Percentiles rank a stretch among this genome's conserved stretches.
Conservation (phyloP, 176 grass and related monocot species). For the Raddia guianensis region DNA sequence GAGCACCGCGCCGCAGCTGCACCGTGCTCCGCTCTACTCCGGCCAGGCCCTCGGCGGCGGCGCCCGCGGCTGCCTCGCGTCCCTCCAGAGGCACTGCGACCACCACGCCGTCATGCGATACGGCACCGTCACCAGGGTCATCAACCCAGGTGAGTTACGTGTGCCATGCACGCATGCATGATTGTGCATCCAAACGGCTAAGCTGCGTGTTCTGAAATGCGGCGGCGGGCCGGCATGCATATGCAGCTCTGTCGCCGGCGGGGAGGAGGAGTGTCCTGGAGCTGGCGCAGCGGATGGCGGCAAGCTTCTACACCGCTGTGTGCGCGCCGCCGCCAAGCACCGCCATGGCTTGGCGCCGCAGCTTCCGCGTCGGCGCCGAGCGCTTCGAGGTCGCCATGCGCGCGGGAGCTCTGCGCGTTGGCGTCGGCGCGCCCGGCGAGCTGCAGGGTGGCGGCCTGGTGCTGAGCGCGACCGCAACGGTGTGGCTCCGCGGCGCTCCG, state of each 20-base stretch:
- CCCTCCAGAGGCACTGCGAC: conserved; percentile 38
- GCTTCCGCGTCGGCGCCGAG: neutral
- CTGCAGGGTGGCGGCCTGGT: conserved; percentile 9
- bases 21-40: conserved; percentile 35
- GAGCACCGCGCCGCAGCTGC: neutral
- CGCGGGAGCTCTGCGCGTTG: conserved; percentile 11
- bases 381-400: conserved; percentile 18
- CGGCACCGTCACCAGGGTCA: neutral
- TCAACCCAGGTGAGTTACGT: conserved; percentile 6
- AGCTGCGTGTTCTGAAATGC: neutral
- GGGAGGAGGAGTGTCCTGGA: conserved; percentile 31
- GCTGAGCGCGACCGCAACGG: conserved; percentile 37
- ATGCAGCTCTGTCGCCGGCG: neutral
- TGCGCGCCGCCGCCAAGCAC: neutral
- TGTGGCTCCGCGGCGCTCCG: conserved; percentile 36
- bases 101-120: neutral
- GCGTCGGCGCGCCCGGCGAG: neutral
- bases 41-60: conserved; percentile 43
- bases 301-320: conserved; percentile 39
- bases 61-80: conserved; percentile 23
- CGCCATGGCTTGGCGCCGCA: neutral
- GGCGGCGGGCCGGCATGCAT: neutral
- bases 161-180: too few species aligned
- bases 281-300: conserved; percentile 47
- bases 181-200: too few species aligned